Evolutionary conservation across 2,329 filamentous ascomycete species (phyloP).

Genomic region (Helotiales sp.): DNA sequence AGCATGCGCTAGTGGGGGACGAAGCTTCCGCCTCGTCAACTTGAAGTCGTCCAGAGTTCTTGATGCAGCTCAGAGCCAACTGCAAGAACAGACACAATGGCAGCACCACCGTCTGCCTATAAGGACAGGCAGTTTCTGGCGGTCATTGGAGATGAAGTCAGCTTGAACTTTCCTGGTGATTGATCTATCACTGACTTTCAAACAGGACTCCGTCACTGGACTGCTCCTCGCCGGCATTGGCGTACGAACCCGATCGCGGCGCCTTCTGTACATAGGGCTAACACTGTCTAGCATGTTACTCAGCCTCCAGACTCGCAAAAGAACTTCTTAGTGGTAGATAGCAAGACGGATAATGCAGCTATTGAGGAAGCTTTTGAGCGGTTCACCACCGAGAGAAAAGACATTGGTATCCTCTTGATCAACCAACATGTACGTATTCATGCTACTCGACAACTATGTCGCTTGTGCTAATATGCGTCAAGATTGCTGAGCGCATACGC

Average conservation of each 20-base stretch:
- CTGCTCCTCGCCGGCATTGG: slow-evolving; percentile 93
- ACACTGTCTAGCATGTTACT: slow-evolving; percentile 73
- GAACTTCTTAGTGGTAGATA: slow-evolving; percentile 96
- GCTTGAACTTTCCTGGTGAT: background rate
- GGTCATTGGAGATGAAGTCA: slow-evolving; percentile 94
- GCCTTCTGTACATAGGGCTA: slow-evolving; percentile 54
- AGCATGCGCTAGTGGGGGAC: slow-evolving; percentile 11
- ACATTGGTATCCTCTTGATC: slow-evolving; percentile 94
- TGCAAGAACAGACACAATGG: slow-evolving; percentile 49
- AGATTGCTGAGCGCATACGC: slow-evolving; percentile 95
- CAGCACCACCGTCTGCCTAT: slow-evolving; percentile 57
- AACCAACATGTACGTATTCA: slow-evolving; percentile 80
- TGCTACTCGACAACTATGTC: background rate
- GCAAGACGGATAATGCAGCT: slow-evolving; percentile 82
- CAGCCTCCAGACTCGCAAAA: slow-evolving; percentile 85
- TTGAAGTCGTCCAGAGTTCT: too few relatives aligned
- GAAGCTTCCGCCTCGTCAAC: background rate
- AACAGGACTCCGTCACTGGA: slow-evolving; percentile 91
- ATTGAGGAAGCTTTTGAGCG: slow-evolving; percentile 90
- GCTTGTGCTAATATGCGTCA: slow-evolving; percentile 12
- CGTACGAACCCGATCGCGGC: slow-evolving; percentile 50
- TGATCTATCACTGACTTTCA: background rate
- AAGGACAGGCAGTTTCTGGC: slow-evolving; percentile 94
- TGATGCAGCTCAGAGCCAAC: background rate
- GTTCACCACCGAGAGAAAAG: slow-evolving; percentile 88